These are phyloP conservation scores for Trebouxia gelatinosa DNA, from an alignment of 163 green algal genomes.

Conservation along the genomic window DNA sequence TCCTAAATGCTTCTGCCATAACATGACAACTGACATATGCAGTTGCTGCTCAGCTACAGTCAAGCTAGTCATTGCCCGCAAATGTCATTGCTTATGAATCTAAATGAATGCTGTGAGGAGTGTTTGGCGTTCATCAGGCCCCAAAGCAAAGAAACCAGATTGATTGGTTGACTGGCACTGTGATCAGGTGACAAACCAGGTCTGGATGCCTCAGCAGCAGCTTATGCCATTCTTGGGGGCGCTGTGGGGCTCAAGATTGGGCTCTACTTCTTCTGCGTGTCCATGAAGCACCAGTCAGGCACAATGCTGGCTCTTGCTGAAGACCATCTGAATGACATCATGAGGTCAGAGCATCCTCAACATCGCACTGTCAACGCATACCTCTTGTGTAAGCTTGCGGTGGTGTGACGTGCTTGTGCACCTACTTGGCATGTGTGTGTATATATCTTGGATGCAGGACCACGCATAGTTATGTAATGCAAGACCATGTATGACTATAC, in stretches of 20 bases:
- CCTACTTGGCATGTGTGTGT: too few species aligned
- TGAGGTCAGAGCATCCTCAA: slow-evolving; percentile 11
- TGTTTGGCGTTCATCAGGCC: not conserved
- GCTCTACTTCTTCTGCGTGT: slow-evolving; percentile 52
- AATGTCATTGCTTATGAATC: not conserved
- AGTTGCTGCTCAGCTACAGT: not conserved
- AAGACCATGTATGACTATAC: too few species aligned
- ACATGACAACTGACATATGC: not conserved
- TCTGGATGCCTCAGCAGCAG: slow-evolving; percentile 46
- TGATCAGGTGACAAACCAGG: slow-evolving; percentile 48
- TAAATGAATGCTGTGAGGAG: not conserved
- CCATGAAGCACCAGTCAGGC: slow-evolving; percentile 34
- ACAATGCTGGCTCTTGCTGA: slow-evolving; percentile 47
- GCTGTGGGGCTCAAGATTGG: slow-evolving; percentile 54
- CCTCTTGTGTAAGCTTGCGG: too few species aligned
- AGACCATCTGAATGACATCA: slow-evolving; percentile 30
- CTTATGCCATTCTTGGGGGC: slow-evolving; percentile 64
- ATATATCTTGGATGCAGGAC: too few species aligned
- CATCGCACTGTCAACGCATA: too few species aligned
- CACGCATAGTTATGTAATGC: too few species aligned
- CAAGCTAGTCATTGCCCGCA: not conserved
- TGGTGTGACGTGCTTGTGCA: too few species aligned
- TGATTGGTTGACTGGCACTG: too few species aligned
- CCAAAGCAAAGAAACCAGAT: too few species aligned
- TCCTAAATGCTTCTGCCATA: not conserved